Evolutionary conservation across 2,329 filamentous ascomycete genomes (phyloP), one percentile per base, ranked within the genome.

Genomic region (Plectosphaerella plurivora): DNA sequence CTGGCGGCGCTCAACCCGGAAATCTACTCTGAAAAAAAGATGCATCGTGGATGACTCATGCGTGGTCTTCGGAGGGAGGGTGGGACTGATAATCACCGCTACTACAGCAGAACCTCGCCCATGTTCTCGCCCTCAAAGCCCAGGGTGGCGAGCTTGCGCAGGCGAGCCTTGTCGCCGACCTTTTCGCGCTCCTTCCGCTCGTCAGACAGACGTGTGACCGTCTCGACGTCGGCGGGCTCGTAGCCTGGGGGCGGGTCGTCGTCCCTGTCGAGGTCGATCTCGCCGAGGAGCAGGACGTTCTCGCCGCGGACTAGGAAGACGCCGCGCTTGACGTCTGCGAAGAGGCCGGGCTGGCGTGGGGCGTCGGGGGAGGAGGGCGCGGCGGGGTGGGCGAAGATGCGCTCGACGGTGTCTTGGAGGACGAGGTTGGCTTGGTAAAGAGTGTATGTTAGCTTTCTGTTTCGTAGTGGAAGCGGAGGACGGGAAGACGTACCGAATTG

Each of bases 241-340:
- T 88, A 91, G 33, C 86, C 84, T 5, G 77, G 69, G 1, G 90
- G 91, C 14, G 91, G 79, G 53, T 95, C 86, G 68, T 99, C 94
- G 70, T 99, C 94, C 65, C 88, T 91, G 75, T 99, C 94, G 22
- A 99, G 83, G 68, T 99, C 94, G 63, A 99, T 96, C 72, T 97
- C 95, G 37, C 94, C 94, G 16, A 97, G 81, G 45, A 99, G 77
- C 49, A 96, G 78, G n/a, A 99, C 94, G 68, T 99, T 99, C 74
- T 99, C 94, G 60, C 94, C 94, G 54, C 94, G 82, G 45, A 99
- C 90, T 36, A 97, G 82, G 73, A 94, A 97, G 57, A 96, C 84
- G 48, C 94, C 94, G 53, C 91, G 84, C 11, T 84, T 78, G 55
- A 96, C 82, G 68, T 99, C 94, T 55, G 91, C 89, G 67, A 91